Base-by-base conservation (phyloP, 2,329 filamentous ascomycete genomes). In the Juglanconis oblonga region DNA sequence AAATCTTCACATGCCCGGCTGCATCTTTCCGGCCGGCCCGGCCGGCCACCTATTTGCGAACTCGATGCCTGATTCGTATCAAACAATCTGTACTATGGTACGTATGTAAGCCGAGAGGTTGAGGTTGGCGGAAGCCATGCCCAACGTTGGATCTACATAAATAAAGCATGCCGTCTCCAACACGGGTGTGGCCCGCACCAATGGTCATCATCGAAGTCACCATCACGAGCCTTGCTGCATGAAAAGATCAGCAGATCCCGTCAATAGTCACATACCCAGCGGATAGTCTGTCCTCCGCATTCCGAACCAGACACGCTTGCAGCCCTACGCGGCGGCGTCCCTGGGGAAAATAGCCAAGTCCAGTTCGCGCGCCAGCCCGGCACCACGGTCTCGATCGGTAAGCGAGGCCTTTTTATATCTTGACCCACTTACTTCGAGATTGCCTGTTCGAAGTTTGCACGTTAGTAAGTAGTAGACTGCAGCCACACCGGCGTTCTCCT, bases 351-450 rank as follows among this genome's bases (percentile, higher is more conserved):
- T 17, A 17, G 17, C 17, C 17, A 17, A 17, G 17, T 17, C 17
- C 17, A 17, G 17, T 2, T 17, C 17, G 17, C 17, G 17, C 17
- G 17, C 17, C 17, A 17, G 17, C 17, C 17, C 17, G 17, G 2
- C 17, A 17, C 17, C 17, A 17, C 17, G 17, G 17, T 17, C 38
- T 38, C 36, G 36, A 42, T 42, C 14, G 38, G 10, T 11, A 7
- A 42, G 38, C 38, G 38, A 42, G 38, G 38, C 10, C 59, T 61
- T 61, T 58, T 61, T 61, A 58, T 61, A 61, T 54, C 55, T 47
- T 35, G 55, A 45, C 49, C 40, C 50, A 56, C 44, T 32, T 57
- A 24, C 14, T 42, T 5, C 14, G 38, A 13, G 35, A 42, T 42
- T 42, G 38, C 14, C 10, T 13, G 14, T 42, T 42, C 14, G 38